These are phyloP conservation scores for Vachellia collinsii DNA, from an alignment of 306 rosid species.

Conservation along the genomic window DNA sequence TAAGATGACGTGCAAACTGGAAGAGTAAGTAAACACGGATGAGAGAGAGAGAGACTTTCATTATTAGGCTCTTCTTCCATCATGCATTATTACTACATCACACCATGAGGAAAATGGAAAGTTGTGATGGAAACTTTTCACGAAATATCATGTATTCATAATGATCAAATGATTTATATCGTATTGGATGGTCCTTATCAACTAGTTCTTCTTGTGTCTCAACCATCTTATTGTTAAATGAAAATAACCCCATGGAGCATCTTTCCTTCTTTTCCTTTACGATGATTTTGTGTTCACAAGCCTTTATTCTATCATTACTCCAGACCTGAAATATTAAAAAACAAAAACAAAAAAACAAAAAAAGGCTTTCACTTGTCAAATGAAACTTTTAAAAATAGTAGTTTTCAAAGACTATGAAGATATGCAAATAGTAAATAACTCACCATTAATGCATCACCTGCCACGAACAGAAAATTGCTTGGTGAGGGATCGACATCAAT, in stretches of 20 bases:
- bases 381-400: neutral
- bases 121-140: neutral
- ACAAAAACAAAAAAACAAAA: neutral
- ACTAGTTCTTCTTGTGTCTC: slow-evolving; percentile 37
- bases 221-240: slow-evolving; percentile 27
- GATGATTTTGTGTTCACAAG: slow-evolving; percentile 36
- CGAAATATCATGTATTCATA: slow-evolving; percentile 30
- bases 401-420: neutral
- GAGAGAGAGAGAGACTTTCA: too few species aligned
- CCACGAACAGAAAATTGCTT: slow-evolving; percentile 31
- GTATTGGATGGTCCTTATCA: slow-evolving; percentile 44
- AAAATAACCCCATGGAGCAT: slow-evolving; percentile 43
- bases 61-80: neutral
- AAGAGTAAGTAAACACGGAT: too few species aligned
- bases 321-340: slow-evolving; percentile 37
- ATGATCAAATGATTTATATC: slow-evolving; percentile 44
- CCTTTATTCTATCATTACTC: slow-evolving; percentile 40
- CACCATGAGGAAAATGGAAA: neutral
- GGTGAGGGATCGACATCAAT: slow-evolving; percentile 38
- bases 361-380: neutral
- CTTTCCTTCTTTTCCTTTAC: slow-evolving; percentile 38
- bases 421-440: neutral
- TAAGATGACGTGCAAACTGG: too few species aligned
- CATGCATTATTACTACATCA: neutral
- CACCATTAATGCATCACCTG: slow-evolving; percentile 46